These are phyloP conservation scores for Scedosporium aurantiacum DNA, from an alignment of 2,329 filamentous ascomycete genomes.

Conservation along the genomic window DNA sequence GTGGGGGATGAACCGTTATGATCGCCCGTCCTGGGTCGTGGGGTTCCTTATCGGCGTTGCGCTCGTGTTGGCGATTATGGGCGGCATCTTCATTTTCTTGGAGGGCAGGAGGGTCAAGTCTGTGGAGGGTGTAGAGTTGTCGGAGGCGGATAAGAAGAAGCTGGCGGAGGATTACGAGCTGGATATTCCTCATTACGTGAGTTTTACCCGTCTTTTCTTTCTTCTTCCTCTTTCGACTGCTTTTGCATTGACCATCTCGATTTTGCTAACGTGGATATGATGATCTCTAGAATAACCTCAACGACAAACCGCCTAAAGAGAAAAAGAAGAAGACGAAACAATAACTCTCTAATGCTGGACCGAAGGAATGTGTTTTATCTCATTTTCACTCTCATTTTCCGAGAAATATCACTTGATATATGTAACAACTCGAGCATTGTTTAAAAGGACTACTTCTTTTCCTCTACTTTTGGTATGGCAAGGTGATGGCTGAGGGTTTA, in stretches of 20 bases:
- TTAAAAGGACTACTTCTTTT: too few relatives aligned
- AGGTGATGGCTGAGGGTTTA: too few relatives aligned
- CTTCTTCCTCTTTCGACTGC: background rate
- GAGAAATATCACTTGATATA: too few relatives aligned
- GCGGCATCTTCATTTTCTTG: conserved; percentile 57
- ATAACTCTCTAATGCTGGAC: too few relatives aligned
- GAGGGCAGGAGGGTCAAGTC: conserved; percentile 64
- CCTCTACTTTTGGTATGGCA: too few relatives aligned
- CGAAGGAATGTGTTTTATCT: background rate
- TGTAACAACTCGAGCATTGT: too few relatives aligned
- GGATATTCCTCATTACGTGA: conserved; percentile 44
- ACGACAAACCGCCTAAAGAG: background rate
- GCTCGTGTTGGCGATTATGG: conserved; percentile 51
- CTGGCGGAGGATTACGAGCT: conserved; percentile 40
- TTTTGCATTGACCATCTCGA: background rate
- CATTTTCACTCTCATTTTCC: background rate
- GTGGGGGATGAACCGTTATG: conserved; percentile 66
- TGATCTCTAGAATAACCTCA: background rate
- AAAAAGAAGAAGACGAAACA: background rate
- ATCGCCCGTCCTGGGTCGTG: conserved; percentile 69
- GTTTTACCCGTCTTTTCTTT: background rate
- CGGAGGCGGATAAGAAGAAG: conserved; percentile 39
- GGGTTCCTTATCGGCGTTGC: conserved; percentile 68
- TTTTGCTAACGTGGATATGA: background rate
- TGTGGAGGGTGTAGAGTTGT: conserved; percentile 59